Evolutionary conservation across 2,329 filamentous ascomycete species (phyloP).

Genomic region (Westerdykella sp.): DNA sequence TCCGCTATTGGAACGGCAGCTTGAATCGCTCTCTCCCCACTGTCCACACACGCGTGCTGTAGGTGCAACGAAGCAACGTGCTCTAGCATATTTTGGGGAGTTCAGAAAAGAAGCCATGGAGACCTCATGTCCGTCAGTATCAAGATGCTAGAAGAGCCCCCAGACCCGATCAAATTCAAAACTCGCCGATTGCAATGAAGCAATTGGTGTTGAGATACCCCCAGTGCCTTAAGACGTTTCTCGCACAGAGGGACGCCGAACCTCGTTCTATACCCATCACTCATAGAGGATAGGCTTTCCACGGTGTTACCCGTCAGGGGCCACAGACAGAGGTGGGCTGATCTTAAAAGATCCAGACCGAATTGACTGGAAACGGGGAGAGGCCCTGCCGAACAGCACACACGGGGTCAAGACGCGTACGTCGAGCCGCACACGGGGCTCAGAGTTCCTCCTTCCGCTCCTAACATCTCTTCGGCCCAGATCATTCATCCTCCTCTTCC

Average conservation of each 20-base stretch:
- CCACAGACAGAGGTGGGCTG: slow-evolving; percentile 6
- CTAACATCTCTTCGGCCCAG: too few relatives aligned
- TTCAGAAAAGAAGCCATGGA: slow-evolving; percentile 2
- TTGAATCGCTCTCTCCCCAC: slow-evolving; percentile 34
- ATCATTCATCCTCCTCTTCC: too few relatives aligned
- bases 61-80: slow-evolving; percentile 31
- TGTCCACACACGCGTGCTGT: slow-evolving; percentile 40
- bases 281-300: slow-evolving; percentile 1
- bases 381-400: background rate
- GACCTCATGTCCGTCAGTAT: background rate
- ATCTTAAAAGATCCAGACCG: background rate
- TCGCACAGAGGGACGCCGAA: slow-evolving; percentile 11
- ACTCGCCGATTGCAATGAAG: slow-evolving; percentile 2
- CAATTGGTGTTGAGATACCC: slow-evolving; percentile 1
- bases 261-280: slow-evolving; percentile 6
- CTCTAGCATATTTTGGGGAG: slow-evolving; percentile 41
- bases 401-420: slow-evolving; percentile 3
- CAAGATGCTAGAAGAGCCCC: background rate
- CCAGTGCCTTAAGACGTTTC: slow-evolving; percentile 7
- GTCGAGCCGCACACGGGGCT: slow-evolving; percentile 1
- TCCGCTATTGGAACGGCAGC: slow-evolving; percentile 20
- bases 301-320: slow-evolving; percentile 1
- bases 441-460: too few relatives aligned
- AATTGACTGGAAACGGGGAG: background rate
- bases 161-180: background rate